Conservation (phyloP, 257 asterid genomes). For the Oldenlandia corymbosa region DNA sequence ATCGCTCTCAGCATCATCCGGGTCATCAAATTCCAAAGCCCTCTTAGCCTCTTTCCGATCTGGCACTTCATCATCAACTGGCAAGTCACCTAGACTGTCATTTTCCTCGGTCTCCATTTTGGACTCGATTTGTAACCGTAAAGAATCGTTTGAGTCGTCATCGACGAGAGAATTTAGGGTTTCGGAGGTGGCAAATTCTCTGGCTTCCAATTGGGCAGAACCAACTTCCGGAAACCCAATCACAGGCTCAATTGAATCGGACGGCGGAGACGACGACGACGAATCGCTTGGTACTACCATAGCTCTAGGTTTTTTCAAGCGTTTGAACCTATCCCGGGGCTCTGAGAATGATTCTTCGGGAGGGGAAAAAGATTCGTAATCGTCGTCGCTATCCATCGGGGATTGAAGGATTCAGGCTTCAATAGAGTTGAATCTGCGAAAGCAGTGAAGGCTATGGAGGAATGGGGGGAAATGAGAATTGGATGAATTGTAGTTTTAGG, state of each 20-base stretch:
- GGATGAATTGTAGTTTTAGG: too few species aligned
- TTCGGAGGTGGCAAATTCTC: slow-evolving; percentile 21
- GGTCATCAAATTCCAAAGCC: slow-evolving; percentile 24
- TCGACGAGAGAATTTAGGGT: slow-evolving; percentile 13
- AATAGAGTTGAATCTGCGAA: background rate
- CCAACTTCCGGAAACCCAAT: slow-evolving; percentile 26
- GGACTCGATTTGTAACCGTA: slow-evolving; percentile 27
- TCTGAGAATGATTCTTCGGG: slow-evolving; percentile 35
- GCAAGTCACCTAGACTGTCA: background rate
- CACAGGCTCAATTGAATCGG: slow-evolving; percentile 16
- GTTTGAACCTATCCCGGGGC: slow-evolving; percentile 49
- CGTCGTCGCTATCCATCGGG: slow-evolving; percentile 79
- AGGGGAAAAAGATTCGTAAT: slow-evolving; percentile 37
- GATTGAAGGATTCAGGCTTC: background rate
- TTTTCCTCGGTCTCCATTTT: slow-evolving; percentile 18
- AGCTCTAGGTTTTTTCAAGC: slow-evolving; percentile 64
- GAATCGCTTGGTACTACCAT: slow-evolving; percentile 15
- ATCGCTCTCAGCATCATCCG: background rate
- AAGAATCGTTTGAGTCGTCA: slow-evolving; percentile 37
- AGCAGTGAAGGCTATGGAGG: background rate
- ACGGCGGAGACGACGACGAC: slow-evolving; percentile 3
- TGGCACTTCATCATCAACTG: slow-evolving; percentile 9
- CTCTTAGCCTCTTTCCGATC: slow-evolving; percentile 40
- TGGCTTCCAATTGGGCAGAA: slow-evolving; percentile 28
- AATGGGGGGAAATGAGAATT: too few species aligned